Evolutionary conservation across 148 eudicot genomes (phyloP).

Genomic region (Vaccinium corymbosum): DNA sequence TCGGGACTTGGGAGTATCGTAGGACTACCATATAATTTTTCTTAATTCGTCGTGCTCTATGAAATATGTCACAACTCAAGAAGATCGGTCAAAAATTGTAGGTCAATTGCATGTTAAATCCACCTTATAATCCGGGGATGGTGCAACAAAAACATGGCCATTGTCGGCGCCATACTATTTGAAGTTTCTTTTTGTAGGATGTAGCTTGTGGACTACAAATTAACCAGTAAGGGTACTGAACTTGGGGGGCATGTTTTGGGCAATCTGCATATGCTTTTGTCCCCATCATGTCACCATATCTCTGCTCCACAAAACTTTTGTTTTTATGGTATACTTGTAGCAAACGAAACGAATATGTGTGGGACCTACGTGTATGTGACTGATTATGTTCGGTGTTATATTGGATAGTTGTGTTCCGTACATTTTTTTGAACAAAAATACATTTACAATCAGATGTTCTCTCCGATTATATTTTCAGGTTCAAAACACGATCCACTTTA

Average conservation of each 20-base stretch:
- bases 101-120: not conserved
- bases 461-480: not conserved
- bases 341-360: too few species aligned
- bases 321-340: too few species aligned
- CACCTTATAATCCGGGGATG: not conserved
- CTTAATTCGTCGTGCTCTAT: too few species aligned
- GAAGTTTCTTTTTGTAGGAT: too few species aligned
- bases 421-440: not conserved
- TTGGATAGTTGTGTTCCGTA: too few species aligned
- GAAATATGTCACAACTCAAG: too few species aligned
- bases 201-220: not conserved
- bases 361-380: too few species aligned
- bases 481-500: not conserved
- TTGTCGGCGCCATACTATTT: not conserved
- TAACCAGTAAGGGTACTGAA: not conserved
- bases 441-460: not conserved
- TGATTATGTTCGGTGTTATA: too few species aligned
- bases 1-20: too few species aligned
- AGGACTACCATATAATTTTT: too few species aligned
- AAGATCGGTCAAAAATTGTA: not conserved
- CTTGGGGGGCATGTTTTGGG: not conserved
- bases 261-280: not conserved
- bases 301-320: not conserved
- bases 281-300: not conserved
- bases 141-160: slow-evolving; percentile 2